A percentile compares a stretch with the other conserved stretches of the same genome.
These are phyloP conservation scores for Saprolegnia parasitica DNA, from an alignment of 352 stramenopile genomes.

Conservation along the genomic window DNA sequence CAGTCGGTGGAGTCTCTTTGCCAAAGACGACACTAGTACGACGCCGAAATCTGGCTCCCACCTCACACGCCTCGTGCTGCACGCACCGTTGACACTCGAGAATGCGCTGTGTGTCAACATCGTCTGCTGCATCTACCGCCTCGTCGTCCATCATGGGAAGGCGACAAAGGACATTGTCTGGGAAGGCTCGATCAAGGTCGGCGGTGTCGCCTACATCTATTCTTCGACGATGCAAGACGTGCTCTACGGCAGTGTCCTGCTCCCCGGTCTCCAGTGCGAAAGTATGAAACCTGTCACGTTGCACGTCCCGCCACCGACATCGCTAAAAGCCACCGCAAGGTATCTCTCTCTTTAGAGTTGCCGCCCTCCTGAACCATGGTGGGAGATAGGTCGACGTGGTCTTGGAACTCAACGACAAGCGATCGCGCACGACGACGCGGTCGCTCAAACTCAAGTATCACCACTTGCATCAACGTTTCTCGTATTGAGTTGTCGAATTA, in stretches of 20 bases:
- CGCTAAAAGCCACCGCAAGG: constrained; percentile 1
- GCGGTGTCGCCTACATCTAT: constrained; percentile 12
- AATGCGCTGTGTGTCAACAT: constrained; percentile 28
- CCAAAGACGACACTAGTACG: background rate
- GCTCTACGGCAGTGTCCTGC: constrained; percentile 17
- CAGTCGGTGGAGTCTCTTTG: constrained; percentile 22
- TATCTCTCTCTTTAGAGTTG: background rate
- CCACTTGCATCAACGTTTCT: background rate
- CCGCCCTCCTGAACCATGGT: background rate
- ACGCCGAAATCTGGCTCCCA: background rate
- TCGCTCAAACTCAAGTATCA: constrained; percentile 24
- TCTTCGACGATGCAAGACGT: constrained; percentile 14
- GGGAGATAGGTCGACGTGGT: constrained; percentile 9
- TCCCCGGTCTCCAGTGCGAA: constrained; percentile 24
- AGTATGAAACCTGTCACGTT: constrained; percentile 16
- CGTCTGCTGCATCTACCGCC: constrained; percentile 24
- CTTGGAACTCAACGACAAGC: constrained; percentile 14
- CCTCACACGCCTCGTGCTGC: constrained; percentile 17
- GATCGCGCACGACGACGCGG: background rate
- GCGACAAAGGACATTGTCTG: constrained; percentile 19
- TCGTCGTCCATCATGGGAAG: constrained; percentile 2
- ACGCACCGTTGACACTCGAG: constrained; percentile 23
- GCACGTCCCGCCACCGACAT: constrained; percentile 4
- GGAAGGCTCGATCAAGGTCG: constrained; percentile 26
- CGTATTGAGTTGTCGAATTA: background rate